Base-by-base conservation (phyloP, 129 eudicot species). In the Ambrosia trifida region DNA sequence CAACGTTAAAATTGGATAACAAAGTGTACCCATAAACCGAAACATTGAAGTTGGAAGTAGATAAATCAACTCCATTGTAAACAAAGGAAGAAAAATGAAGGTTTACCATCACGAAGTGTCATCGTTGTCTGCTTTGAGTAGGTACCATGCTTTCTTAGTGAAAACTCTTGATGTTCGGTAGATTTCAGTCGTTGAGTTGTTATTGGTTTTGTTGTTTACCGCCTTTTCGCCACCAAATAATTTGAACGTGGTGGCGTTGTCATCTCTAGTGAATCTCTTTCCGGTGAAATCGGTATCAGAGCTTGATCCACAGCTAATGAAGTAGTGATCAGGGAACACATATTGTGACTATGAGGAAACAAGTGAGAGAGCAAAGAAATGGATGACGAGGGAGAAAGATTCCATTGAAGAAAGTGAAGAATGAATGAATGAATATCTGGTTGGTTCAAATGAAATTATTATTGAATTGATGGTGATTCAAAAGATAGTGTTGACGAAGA, bases 231-330 rank as follows among this genome's bases (percentile, higher is more conserved):
- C 72, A 68, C 73, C 76, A 66, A 82, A 62, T 28, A 83, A 4
- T 10, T n/a, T 1, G 73, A 82, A 72, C 12, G 6, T 5, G 47
- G 68, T 2, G 73, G 79, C 60, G n/a, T 71, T 84, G 3, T 3
- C 46, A 52, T 86, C 96, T 38, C 76, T 80, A 47, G 43, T 33
- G 83, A 86, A 89, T 7, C 11, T 80, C 43, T 53, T 72, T 64
- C 45, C 31, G 62, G 65, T 51, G 82, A 58, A 10, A 2, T 12
- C 1, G 70, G 20, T 33, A 68, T 50, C 50, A 2, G 74, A 62
- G 54, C 49, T 40, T 63, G 96, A 90, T 32, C 96, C 94, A 30
- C 96, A 87, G 78, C 87, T 87, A 65, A 90, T 84, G 94, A 84
- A 89, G 96, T 84, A 65, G 46, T 53, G 72, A 5, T 82, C 64